phyloP scores from a whole-genome alignment of 257 asterid species.

The Solanum chilense region DNA sequence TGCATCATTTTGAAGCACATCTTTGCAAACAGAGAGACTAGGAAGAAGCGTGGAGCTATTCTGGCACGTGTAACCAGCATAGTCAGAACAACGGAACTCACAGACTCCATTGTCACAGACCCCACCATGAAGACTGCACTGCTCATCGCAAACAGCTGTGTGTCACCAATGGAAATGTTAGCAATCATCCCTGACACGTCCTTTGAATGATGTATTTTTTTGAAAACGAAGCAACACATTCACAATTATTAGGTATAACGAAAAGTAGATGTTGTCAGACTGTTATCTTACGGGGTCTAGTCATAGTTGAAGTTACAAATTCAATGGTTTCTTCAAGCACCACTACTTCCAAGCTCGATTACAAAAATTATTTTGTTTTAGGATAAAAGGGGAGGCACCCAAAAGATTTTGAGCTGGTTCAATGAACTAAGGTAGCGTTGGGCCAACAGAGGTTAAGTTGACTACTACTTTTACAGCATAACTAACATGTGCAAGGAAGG shows the following conservation, averaged over 20 bases:
- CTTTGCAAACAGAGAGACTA: conserved; percentile 78
- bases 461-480: background rate
- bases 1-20: conserved; percentile 58
- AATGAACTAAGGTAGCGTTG: background rate
- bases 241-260: background rate
- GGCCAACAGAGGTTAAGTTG: background rate
- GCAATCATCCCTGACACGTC: background rate
- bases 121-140: conserved; percentile 98
- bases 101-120: conserved; percentile 94
- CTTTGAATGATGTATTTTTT: background rate
- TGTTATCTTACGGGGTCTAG: background rate
- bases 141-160: conserved; percentile 91
- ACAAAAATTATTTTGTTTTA: background rate
- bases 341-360: background rate
- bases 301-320: background rate
- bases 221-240: background rate
- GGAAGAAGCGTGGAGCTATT: conserved; percentile 88
- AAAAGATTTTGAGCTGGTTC: background rate
- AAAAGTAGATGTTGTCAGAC: background rate
- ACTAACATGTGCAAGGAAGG: background rate
- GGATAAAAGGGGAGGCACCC: background rate
- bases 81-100: conserved; percentile 97
- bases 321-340: background rate
- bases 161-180: conserved; percentile 4
- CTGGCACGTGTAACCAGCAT: conserved; percentile 98